Conservation (phyloP, 2,329 filamentous ascomycete genomes). For the Monilinia aucupariae region DNA sequence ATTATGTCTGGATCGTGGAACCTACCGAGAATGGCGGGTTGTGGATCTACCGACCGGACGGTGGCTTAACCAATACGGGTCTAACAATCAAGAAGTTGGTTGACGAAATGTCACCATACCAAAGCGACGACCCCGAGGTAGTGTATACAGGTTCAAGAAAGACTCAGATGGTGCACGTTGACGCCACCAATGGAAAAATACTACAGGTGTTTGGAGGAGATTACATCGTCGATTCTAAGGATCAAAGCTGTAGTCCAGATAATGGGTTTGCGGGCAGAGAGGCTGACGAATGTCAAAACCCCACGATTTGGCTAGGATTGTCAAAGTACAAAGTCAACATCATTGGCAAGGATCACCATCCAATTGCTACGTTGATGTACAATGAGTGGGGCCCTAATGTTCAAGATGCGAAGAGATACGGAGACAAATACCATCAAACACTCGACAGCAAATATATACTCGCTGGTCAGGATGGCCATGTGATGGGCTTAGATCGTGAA, state of each 20-base stretch:
- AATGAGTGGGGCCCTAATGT: slow-evolving; percentile 94
- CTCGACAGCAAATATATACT: slow-evolving; percentile 88
- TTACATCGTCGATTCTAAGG: slow-evolving; percentile 59
- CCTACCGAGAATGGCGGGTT: slow-evolving; percentile 81
- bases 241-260: slow-evolving; percentile 67
- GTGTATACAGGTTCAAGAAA: slow-evolving; percentile 90
- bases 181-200: slow-evolving; percentile 77
- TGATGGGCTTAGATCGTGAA: slow-evolving; percentile 71
- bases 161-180: slow-evolving; percentile 81
- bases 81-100: slow-evolving; percentile 81
- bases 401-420: slow-evolving; percentile 64
- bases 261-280: slow-evolving; percentile 42
- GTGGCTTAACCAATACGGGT: slow-evolving; percentile 59
- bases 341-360: slow-evolving; percentile 66
- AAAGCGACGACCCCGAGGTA: slow-evolving; percentile 67
- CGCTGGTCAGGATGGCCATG: slow-evolving; percentile 74
- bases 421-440: slow-evolving; percentile 64
- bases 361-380: slow-evolving; percentile 84
- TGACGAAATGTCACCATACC: slow-evolving; percentile 74
- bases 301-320: slow-evolving; percentile 76
- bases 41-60: slow-evolving; percentile 73
- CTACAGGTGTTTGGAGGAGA: slow-evolving; percentile 77
- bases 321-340: slow-evolving; percentile 89
- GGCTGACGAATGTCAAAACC: slow-evolving; percentile 70
- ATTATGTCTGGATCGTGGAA: slow-evolving; percentile 93